Conservation (phyloP, 1,139 yeast genomes). For the Hyphopichia fennica region DNA sequence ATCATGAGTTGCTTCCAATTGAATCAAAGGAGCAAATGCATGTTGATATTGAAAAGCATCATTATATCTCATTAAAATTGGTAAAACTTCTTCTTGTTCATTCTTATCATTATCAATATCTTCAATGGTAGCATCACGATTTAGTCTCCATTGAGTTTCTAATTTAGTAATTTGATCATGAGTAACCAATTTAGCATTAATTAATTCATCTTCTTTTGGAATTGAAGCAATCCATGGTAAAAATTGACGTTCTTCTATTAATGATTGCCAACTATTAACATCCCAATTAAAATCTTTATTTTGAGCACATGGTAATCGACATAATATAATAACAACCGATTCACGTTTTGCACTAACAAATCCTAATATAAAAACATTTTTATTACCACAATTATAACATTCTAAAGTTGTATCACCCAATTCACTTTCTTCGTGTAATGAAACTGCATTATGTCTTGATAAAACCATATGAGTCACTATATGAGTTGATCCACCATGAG, state of each 20-base stretch:
- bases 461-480: constrained; percentile 83
- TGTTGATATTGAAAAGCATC: constrained; percentile 88
- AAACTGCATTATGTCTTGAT: constrained; percentile 74
- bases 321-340: constrained; percentile 81
- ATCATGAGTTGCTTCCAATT: constrained; percentile 81
- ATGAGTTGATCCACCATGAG: constrained; percentile 68
- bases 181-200: constrained; percentile 54
- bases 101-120: constrained; percentile 49
- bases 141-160: constrained; percentile 80
- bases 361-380: constrained; percentile 79
- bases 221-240: constrained; percentile 76
- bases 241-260: constrained; percentile 77
- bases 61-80: constrained; percentile 72
- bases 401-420: constrained; percentile 84
- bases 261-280: constrained; percentile 82
- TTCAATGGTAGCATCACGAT: constrained; percentile 65
- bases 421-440: constrained; percentile 77
- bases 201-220: constrained; percentile 65
- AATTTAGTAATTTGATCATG: constrained; percentile 69
- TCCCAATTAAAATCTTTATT: constrained; percentile 80
- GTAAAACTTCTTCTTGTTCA: constrained; percentile 62
- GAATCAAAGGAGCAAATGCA: constrained; percentile 80
- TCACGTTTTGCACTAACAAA: constrained; percentile 87
- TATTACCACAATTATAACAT: constrained; percentile 88
- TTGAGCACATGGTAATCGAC: constrained; percentile 89